phyloP scores from a whole-genome alignment of 2,329 filamentous ascomycete genomes.

The Penicillium crustosum region DNA sequence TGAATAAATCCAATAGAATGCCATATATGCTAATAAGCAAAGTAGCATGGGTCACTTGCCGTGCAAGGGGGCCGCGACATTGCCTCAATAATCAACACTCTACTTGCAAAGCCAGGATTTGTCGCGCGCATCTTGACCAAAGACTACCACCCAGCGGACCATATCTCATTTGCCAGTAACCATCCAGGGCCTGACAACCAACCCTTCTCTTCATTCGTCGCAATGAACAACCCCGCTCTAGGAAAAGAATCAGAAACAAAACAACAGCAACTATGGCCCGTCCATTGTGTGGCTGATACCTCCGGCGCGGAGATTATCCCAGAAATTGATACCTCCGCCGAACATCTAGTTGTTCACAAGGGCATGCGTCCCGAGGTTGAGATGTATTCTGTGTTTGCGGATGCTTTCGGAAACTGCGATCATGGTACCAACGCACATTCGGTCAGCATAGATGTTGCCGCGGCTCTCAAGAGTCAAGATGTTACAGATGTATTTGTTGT shows the following conservation, averaged over 20 bases:
- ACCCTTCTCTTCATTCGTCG: slow-evolving; percentile 66
- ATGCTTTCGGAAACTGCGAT: slow-evolving; percentile 63
- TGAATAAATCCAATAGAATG: not conserved
- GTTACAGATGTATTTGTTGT: slow-evolving; percentile 82
- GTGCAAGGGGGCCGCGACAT: slow-evolving; percentile 73
- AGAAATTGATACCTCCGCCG: slow-evolving; percentile 60
- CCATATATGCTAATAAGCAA: not conserved
- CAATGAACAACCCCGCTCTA: slow-evolving; percentile 52
- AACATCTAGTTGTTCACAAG: slow-evolving; percentile 75
- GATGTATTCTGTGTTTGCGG: slow-evolving; percentile 92
- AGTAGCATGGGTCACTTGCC: slow-evolving; percentile 77
- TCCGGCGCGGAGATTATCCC: slow-evolving; percentile 70
- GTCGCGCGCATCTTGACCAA: slow-evolving; percentile 77
- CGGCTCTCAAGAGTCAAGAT: slow-evolving; percentile 54
- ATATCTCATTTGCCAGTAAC: slow-evolving; percentile 86
- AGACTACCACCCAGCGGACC: slow-evolving; percentile 81
- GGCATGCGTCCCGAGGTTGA: slow-evolving; percentile 73
- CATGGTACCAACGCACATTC: slow-evolving; percentile 32
- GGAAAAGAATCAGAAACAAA: slow-evolving; percentile 62
- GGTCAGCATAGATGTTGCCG: slow-evolving; percentile 60
- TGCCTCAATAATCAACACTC: slow-evolving; percentile 67
- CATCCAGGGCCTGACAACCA: slow-evolving; percentile 63
- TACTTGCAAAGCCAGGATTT: slow-evolving; percentile 69
- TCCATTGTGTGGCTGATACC: slow-evolving; percentile 79
- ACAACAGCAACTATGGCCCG: slow-evolving; percentile 76